phyloP scores from a whole-genome alignment of 768 basidiomycete species.

The Cyclocybe aegerita region DNA sequence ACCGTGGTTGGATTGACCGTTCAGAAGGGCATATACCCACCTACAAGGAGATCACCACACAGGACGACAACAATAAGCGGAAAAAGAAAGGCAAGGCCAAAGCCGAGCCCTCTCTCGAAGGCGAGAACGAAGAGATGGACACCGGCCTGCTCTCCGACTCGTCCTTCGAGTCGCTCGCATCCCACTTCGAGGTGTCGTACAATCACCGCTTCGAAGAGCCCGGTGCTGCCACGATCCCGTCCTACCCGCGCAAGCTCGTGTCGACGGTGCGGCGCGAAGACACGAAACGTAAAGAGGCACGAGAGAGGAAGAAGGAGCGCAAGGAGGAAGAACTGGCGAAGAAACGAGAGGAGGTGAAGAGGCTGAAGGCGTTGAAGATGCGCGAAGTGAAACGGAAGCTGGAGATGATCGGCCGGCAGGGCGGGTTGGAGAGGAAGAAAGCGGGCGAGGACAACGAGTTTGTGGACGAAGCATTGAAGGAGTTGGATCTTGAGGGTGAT shows the following conservation, averaged over 20 bases:
- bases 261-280: constrained; percentile 70
- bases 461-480: constrained; percentile 50
- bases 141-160: constrained; percentile 27
- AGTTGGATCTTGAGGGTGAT: constrained; percentile 86
- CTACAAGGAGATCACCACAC: constrained; percentile 72
- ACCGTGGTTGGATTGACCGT: constrained; percentile 96
- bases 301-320: constrained; percentile 71
- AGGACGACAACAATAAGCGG: constrained; percentile 20
- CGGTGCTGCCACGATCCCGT: constrained; percentile 49
- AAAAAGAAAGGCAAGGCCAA: constrained; percentile 29
- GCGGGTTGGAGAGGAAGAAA: constrained; percentile 50
- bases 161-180: constrained; percentile 84
- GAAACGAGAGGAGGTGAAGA: constrained; percentile 78
- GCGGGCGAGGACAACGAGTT: constrained; percentile 33
- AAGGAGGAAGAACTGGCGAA: constrained; percentile 76
- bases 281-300: constrained; percentile 80
- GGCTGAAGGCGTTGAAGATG: constrained; percentile 82
- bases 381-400: constrained; percentile 77
- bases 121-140: constrained; percentile 56
- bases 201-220: constrained; percentile 98
- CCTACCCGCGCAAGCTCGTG: constrained; percentile 75
- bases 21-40: constrained; percentile 75
- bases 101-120: constrained; percentile 28
- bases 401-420: constrained; percentile 69
- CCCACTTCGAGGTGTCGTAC: constrained; percentile 93